Base-by-base conservation (phyloP, 805 yeast genomes). In the Ogataea zsoltii region DNA sequence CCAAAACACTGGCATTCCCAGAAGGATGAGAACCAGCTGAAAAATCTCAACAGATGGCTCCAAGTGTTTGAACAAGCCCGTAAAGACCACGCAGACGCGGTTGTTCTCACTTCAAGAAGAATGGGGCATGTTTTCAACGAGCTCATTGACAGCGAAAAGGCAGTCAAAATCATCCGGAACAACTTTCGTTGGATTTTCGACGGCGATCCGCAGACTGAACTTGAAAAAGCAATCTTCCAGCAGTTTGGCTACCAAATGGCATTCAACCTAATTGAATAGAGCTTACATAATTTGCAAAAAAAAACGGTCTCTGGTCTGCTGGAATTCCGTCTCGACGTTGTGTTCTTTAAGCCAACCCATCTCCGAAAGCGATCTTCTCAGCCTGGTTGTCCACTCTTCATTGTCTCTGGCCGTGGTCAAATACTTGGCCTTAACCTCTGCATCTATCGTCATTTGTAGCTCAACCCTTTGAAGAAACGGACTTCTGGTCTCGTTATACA, bases 381-480 rank as follows among this genome's bases (percentile, higher is more conserved):
- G 26, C 14, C 45, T 18, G 10, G 10, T n/a, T 7, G 33, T 25
- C 49, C 49, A 45, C 26, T 45, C 49, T 9, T 35, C 33, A 13
- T 45, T 45, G 15, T 21, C 19, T 19, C 15, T 12, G 4, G 49
- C 45, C 5, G 42, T 41, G 3, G 31, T 25, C 14, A 45, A 11
- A 25, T 41, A 40, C 41, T 36, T 32, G 23, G 12, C 25, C 3
- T 28, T 36, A 13, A 45, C 29, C 10, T 9, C 26, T 3, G 18
- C 14, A 33, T 45, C 49, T 5, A 41, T 36, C 15, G 41, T 42
- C 32, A 45, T n/a, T 25, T 45, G 49, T 14, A 35, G 33, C 18
- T 45, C 45, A 12, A 45, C 42, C 3, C 49, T 37, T 28, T 41
- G 36, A 17, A 45, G 31, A 28, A 45, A 45, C 4, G 35, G 40